Percentiles rank a stretch among this genome's conserved stretches.
phyloP scores from a whole-genome alignment of 2,329 filamentous ascomycete species.

The Alternaria viburni region DNA sequence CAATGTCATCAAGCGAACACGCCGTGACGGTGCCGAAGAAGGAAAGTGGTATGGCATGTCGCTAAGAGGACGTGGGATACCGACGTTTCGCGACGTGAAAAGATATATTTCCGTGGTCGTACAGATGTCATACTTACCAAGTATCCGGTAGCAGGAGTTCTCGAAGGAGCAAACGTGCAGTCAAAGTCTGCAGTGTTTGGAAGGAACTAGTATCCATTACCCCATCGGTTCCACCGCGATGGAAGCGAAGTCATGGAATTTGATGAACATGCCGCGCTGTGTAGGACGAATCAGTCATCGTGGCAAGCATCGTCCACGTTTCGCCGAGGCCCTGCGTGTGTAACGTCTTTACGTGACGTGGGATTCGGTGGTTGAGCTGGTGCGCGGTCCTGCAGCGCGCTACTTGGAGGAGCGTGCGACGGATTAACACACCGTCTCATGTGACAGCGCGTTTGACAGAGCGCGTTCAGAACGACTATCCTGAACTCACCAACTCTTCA shows the following conservation, averaged over 20 bases:
- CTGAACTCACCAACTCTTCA: neutral
- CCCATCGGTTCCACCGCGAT: conserved; percentile 21
- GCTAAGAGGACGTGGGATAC: neutral
- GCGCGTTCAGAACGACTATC: neutral
- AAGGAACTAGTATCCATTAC: conserved; percentile 3
- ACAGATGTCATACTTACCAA: neutral
- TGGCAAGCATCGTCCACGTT: conserved; percentile 27
- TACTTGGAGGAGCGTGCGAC: neutral
- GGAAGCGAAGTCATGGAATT: conserved; percentile 8
- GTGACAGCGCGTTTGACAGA: conserved; percentile 7
- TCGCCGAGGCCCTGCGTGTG: conserved; percentile 17
- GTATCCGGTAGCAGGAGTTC: neutral
- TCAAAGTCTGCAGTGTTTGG: neutral
- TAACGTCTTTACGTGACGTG: conserved; percentile 41
- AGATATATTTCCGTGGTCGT: neutral
- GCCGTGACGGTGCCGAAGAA: neutral
- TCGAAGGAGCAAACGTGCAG: neutral
- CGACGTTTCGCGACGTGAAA: neutral
- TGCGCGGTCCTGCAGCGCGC: neutral
- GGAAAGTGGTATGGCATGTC: neutral
- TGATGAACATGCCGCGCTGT: conserved; percentile 33
- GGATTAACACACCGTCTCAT: neutral
- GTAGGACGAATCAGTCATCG: conserved; percentile 10
- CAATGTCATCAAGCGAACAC: neutral
- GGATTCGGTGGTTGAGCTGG: conserved; percentile 21